A percentile compares a stretch with the other conserved stretches of the same genome.
Conservation (phyloP, 306 rosid species). For the Nissolia schottii region DNA sequence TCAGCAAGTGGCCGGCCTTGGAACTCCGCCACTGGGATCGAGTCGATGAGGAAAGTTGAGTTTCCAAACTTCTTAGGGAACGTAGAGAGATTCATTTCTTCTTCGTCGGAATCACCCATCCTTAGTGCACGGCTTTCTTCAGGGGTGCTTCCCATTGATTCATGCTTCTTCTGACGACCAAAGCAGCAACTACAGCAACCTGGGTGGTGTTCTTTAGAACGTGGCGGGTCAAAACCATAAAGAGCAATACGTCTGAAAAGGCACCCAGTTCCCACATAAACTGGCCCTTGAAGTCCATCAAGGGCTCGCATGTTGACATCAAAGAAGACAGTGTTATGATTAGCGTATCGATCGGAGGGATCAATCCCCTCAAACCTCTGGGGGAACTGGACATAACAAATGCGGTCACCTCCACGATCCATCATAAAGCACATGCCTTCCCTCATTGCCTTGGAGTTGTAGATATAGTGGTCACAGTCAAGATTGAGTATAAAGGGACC, state of each 20-base stretch:
- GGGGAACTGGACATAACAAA: slow-evolving; percentile 89
- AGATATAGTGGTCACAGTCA: slow-evolving; percentile 87
- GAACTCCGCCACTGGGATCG: slow-evolving; percentile 90
- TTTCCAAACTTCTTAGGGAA: slow-evolving; percentile 86
- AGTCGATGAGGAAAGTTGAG: slow-evolving; percentile 83
- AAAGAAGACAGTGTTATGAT: slow-evolving; percentile 89
- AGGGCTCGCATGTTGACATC: slow-evolving; percentile 96
- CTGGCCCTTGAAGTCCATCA: slow-evolving; percentile 93
- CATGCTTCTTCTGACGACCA: slow-evolving; percentile 49
- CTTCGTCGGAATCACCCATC: slow-evolving; percentile 88
- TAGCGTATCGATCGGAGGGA: slow-evolving; percentile 91
- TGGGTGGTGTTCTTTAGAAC: slow-evolving; percentile 64
- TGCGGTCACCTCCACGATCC: slow-evolving; percentile 90
- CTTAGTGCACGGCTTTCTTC: slow-evolving; percentile 72
- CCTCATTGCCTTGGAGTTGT: slow-evolving; percentile 83
- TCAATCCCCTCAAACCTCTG: slow-evolving; percentile 96
- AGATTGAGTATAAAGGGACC: slow-evolving; percentile 90
- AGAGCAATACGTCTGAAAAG: slow-evolving; percentile 82
- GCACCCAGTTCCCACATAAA: slow-evolving; percentile 96
- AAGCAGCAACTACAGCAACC: slow-evolving; percentile 77
- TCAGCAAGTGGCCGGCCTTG: slow-evolving; percentile 95
- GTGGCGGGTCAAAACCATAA: slow-evolving; percentile 90
- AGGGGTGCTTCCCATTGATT: slow-evolving; percentile 44
- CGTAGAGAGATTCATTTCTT: slow-evolving; percentile 74
- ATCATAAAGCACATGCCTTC: slow-evolving; percentile 97